Base-by-base conservation (phyloP, 2,329 filamentous ascomycete genomes). In the Thermomyces lanuginosus region DNA sequence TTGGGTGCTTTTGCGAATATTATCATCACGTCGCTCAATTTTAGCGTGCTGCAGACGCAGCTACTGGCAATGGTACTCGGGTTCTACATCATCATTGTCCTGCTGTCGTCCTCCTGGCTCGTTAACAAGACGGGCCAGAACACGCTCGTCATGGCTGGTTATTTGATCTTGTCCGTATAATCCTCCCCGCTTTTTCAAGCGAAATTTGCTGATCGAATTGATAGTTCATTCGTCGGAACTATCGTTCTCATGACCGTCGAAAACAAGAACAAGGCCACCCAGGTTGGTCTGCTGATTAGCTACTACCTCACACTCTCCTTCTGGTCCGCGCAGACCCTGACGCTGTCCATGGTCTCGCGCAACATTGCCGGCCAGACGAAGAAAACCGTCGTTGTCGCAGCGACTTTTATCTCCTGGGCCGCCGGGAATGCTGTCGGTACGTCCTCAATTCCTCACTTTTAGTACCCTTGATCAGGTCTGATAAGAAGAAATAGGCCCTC, bases 281-380 rank as follows among this genome's bases (percentile, higher is more conserved):
- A 75, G 48, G 62, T 73, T 15, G 76, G 76, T 4, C 61, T 83
- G 1, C 55, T 82, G 8, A 67, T 82, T 41, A 67, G 63, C 42
- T 83, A 82, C 59, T 83, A 82, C 53, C 74, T 82, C 34, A 74
- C 71, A 0, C 61, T 81, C 10, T 79, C 72, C 4, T 83, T 83
- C 63, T 82, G 76, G 76, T 72, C 76, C 0, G 75, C 74, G 0
- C 69, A 76, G 41, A 76, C 71, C 2, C 56, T 80, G 8, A 59
- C 65, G 5, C 62, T 81, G 39, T 73, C 71, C 8, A 64, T 81
- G 58, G 62, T 79, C 30, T 69, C 69, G 1, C 64, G 74, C 9
- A 81, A 81, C 41, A 58, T 79, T 6, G 76, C 70, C 14, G 76
- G 76, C 0, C 72, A 77, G 39, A 81, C 76, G 2, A 82, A 82